Evolutionary conservation across 2,329 filamentous ascomycete genomes (phyloP), one percentile per base, ranked within the genome.

Genomic region (Exutisphaerella laricina): DNA sequence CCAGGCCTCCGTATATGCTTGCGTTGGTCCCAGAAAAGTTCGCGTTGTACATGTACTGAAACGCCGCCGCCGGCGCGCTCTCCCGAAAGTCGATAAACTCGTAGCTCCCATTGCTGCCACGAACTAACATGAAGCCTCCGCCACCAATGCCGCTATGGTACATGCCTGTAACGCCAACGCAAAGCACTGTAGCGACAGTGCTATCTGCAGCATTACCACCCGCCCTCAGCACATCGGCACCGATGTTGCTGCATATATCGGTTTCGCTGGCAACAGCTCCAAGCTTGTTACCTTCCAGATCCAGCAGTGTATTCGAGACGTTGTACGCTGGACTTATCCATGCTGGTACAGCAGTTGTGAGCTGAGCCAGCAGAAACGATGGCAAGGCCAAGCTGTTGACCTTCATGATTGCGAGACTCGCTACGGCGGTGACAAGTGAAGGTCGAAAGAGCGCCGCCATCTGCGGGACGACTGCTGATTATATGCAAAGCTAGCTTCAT

Each of bases 41-140:
- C 41, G 80, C 79, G 45, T 78, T 73, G 63, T 84, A 97, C 90
- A 97, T 97, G 57, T 94, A 79, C 64, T 88, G 73, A 51, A 75
- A 81, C 0, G 88, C 85, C 0, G 86, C 85, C 0, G 82, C 84
- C 1, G 90, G 90, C 0, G 90, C 90, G 0, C 84, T 80, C 64
- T 97, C 90, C 34, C 90, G 76, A 60, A 94, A 97, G 66, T 97
- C 90, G 54, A 97, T 80, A 45, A 82, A 82, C 59, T 94, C 88
- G 60, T 89, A 94, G 13, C 72, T 71, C n/a, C 88, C 88, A 45
- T 86, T 71, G 12, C 78, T 68, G 23, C 79, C 31, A 20, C 52
- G 39, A 4, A 55, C 50, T 6, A 55, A 48, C 50, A 55, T 53
- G 66, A 97, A 97, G 2, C 90, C 90, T 29, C 90, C 90, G 5